Evolutionary conservation across 108 stramenopile species (phyloP), one percentile per base, ranked within the genome.

Genomic region (Skeletonema tropicum): DNA sequence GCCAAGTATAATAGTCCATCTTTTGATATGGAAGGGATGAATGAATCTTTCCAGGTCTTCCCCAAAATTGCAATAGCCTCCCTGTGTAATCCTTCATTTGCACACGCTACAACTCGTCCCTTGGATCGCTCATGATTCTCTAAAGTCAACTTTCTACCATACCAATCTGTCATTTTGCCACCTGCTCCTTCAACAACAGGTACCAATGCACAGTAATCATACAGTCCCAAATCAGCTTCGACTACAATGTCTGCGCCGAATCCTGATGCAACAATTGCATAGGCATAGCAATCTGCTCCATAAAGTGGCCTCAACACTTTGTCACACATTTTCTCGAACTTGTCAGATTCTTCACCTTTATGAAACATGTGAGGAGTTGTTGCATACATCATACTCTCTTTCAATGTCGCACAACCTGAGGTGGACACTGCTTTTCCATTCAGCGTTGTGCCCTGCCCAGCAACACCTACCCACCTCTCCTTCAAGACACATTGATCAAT

Each of bases 351-450:
- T 57, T 83, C 79, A 4, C 84, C 84, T 14, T 62, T 35, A n/a
- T 57, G 65, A 71, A 87, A 87, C 87, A 87, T 88, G 39, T 85
- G 79, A 0, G 87, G 87, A 35, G 81, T 88, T 35, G 87, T 83
- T 9, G 81, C 69, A 45, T 83, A 75, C 75, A 88, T 69, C 65
- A 76, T 81, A 46, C 70, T 52, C 30, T 83, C 82, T 46, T 55
- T 72, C 60, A 87, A 52, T 30, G 60, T 15, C 15, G 62, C 46
- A 29, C 60, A 35, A 31, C 67, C 70, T 25, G 74, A 62, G 21
- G 83, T 71, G n/a, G 70, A 63, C 5, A 86, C 71, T 5, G 71
- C 60, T 60, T 72, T 46, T 21, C 87, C 87, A 64, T 87, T 87
- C 13, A 85, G 58, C 9, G 77, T 83, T 15, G 87, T 80, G 3